These are phyloP conservation scores for Colletotrichum zoysiae DNA, from an alignment of 2,329 filamentous ascomycete genomes.

Conservation along the genomic window DNA sequence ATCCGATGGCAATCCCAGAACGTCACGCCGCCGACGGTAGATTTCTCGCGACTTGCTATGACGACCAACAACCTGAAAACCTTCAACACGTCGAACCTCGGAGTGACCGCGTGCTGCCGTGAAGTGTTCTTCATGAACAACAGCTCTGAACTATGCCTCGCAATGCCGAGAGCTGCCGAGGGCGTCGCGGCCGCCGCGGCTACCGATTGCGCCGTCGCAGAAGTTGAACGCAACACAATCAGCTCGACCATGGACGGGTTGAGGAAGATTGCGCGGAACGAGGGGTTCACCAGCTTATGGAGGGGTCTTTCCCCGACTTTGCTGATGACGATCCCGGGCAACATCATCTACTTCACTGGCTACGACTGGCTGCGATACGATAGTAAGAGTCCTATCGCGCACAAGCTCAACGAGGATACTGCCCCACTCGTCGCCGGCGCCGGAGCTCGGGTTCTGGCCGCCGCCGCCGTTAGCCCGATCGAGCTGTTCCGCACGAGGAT, in stretches of 20 bases:
- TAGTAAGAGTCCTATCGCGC: conserved; percentile 77
- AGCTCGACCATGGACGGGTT: conserved; percentile 93
- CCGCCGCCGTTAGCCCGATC: conserved; percentile 86
- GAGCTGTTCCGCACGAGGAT: conserved; percentile 95
- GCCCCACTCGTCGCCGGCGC: conserved; percentile 86
- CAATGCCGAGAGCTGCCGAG: conserved; percentile 68
- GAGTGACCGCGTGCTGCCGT: conserved; percentile 93
- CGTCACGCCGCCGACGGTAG: conserved; percentile 62
- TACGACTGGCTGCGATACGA: conserved; percentile 94
- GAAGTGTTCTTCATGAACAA: conserved; percentile 98
- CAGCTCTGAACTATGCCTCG: conserved; percentile 83
- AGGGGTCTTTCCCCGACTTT: conserved; percentile 93
- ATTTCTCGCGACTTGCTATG: conserved; percentile 68
- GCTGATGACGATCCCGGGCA: conserved; percentile 92
- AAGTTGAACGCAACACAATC: conserved; percentile 85
- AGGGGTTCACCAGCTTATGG: conserved; percentile 90
- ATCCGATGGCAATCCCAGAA: conserved; percentile 92
- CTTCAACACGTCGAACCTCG: conserved; percentile 82
- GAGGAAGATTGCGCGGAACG: conserved; percentile 93
- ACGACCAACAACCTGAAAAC: conserved; percentile 72
- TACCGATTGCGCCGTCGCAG: conserved; percentile 86
- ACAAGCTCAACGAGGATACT: conserved; percentile 74
- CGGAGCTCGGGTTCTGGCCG: conserved; percentile 82
- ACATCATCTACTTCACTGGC: conserved; percentile 98
- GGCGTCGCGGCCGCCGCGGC: conserved; percentile 61